phyloP scores from a whole-genome alignment of 2,329 filamentous ascomycete genomes.

The Xylariaceae sp. region DNA sequence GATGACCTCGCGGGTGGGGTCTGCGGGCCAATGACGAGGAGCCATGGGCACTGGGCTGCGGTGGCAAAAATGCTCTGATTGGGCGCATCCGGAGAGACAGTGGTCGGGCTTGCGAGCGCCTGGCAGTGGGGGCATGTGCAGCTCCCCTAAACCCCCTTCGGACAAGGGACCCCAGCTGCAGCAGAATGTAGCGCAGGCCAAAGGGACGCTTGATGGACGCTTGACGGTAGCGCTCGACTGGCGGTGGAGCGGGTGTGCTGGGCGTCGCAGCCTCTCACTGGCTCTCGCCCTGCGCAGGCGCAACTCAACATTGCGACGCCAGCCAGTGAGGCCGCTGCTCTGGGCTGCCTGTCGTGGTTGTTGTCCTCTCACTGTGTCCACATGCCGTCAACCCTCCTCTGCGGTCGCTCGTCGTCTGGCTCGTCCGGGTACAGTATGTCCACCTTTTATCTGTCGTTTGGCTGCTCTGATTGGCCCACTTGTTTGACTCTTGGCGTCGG shows the following conservation, averaged over 20 bases:
- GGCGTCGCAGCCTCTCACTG: not conserved
- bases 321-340: too few species aligned
- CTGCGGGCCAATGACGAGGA: constrained; percentile 10
- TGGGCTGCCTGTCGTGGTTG: too few species aligned
- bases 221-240: not conserved
- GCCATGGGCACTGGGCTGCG: constrained; percentile 4
- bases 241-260: not conserved
- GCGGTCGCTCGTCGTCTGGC: not conserved
- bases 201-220: not conserved
- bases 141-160: constrained; percentile 9
- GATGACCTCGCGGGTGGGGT: constrained; percentile 16
- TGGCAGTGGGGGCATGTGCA: constrained; percentile 6
- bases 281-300: too few species aligned
- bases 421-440: too few species aligned
- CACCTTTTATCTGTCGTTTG: too few species aligned
- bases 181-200: not conserved
- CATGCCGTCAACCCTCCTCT: not conserved
- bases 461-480: too few species aligned
- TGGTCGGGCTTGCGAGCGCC: not conserved
- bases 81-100: not conserved
- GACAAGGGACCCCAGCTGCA: constrained; percentile 1
- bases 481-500: too few species aligned
- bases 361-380: too few species aligned
- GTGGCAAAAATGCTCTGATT: constrained; percentile 15
- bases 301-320: too few species aligned